These are phyloP conservation scores for Microbotryum silenes-acaulis DNA, from an alignment of 1,284 basidiomycete genomes.

Conservation along the genomic window DNA sequence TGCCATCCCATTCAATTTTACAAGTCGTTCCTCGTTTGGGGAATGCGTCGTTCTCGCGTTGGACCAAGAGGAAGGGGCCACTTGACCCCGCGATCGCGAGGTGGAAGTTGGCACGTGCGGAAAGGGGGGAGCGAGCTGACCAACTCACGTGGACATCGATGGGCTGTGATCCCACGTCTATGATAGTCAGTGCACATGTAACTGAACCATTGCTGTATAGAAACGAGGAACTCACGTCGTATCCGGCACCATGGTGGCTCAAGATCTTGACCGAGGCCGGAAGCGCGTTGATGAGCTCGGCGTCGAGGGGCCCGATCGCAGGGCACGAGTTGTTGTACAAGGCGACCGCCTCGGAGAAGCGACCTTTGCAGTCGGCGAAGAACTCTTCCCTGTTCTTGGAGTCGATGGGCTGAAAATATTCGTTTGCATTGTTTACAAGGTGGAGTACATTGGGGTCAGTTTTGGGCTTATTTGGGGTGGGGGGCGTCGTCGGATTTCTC, in stretches of 20 bases:
- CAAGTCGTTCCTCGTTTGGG: not conserved
- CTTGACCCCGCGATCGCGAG: not conserved
- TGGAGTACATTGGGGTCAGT: no score
- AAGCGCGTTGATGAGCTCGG: constrained; percentile 61
- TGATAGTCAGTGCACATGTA: not conserved
- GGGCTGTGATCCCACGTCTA: not conserved
- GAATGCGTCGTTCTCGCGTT: not conserved
- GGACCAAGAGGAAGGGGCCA: not conserved
- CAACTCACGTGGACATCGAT: not conserved
- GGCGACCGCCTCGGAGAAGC: constrained; percentile 65
- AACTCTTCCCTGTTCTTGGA: constrained; percentile 61
- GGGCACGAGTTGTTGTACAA: constrained; percentile 61
- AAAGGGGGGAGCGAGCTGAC: not conserved
- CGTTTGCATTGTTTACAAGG: not conserved
- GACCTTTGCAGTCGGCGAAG: constrained; percentile 57
- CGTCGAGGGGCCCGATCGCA: constrained; percentile 68
- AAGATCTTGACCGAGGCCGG: constrained; percentile 69
- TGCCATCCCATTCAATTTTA: not conserved
- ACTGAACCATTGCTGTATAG: not conserved
- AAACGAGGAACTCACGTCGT: constrained; percentile 50
- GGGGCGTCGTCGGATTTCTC: no score
- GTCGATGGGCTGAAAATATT: constrained; percentile 51
- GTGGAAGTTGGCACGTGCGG: not conserved
- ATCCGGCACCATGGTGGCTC: constrained; percentile 86
- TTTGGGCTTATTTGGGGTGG: no score